phyloP scores from a whole-genome alignment of 345 rosid genomes.

The Aurinia saxatilis region DNA sequence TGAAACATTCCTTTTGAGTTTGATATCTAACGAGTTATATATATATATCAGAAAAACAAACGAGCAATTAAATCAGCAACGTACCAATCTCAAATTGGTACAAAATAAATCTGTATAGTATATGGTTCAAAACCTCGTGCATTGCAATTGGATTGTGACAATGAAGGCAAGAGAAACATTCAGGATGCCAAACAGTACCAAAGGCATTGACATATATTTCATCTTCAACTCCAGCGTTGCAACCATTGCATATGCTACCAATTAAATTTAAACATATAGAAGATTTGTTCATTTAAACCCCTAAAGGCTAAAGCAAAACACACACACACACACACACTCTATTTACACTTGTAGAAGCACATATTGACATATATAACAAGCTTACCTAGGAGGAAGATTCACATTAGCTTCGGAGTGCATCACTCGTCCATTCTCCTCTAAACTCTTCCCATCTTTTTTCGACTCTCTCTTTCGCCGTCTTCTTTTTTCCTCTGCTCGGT shows the following conservation, averaged over 20 bases:
- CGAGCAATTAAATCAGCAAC: too few relatives aligned
- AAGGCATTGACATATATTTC: constrained; percentile 52
- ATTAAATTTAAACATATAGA: too few relatives aligned
- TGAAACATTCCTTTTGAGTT: constrained; percentile 7
- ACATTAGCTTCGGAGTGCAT: neutral
- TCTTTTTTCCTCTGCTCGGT: neutral
- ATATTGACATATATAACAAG: too few relatives aligned
- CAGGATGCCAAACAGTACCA: constrained; percentile 62
- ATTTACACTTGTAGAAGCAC: too few relatives aligned
- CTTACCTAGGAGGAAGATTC: constrained; percentile 10
- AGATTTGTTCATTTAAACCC: too few relatives aligned
- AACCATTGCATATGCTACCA: constrained; percentile 54
- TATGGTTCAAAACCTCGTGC: constrained; percentile 42
- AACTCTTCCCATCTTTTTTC: too few relatives aligned
- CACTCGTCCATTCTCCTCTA: neutral
- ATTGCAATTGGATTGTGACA: constrained; percentile 55
- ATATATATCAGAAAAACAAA: neutral
- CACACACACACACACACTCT: too few relatives aligned
- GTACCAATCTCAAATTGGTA: neutral
- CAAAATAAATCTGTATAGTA: neutral
- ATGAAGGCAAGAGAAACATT: too few relatives aligned
- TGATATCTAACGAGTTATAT: neutral
- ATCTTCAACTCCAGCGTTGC: constrained; percentile 40
- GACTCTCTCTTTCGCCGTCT: neutral
- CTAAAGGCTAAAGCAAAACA: too few relatives aligned